Evolutionary conservation across 139 green algal genomes (phyloP).

Genomic region (Ettlia oleoabundans): DNA sequence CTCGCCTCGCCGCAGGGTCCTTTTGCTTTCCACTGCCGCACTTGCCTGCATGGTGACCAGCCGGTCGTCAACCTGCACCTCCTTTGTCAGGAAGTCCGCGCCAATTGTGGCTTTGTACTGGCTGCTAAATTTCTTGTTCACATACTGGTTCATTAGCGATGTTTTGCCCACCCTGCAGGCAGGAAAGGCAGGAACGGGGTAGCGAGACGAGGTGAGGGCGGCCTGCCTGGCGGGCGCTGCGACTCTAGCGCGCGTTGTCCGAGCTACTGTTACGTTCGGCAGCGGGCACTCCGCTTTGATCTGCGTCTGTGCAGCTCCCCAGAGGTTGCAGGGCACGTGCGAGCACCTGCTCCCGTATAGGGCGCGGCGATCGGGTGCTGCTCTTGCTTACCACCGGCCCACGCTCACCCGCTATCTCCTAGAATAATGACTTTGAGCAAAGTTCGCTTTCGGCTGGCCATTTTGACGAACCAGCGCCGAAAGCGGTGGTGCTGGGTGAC

Average conservation of each 20-base stretch:
- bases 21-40: too few relatives aligned
- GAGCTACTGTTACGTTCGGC: too few relatives aligned
- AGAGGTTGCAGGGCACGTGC: too few relatives aligned
- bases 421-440: conserved; percentile 99
- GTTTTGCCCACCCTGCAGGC: conserved; percentile 95
- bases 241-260: too few relatives aligned
- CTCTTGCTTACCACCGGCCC: not conserved
- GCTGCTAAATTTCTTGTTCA: conserved; percentile 99
- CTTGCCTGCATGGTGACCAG: conserved; percentile 95
- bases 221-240: not conserved
- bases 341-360: not conserved
- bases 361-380: not conserved
- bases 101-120: conserved; percentile 99
- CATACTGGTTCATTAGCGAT: conserved; percentile 99
- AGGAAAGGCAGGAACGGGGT: not conserved
- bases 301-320: too few relatives aligned
- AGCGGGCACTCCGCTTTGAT: too few relatives aligned
- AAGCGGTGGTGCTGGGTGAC: too few relatives aligned
- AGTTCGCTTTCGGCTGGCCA: conserved; percentile 61
- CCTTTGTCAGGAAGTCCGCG: conserved; percentile 99
- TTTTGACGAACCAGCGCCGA: too few relatives aligned
- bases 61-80: conserved; percentile 97
- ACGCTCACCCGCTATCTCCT: conserved; percentile 91
- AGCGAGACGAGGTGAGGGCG: not conserved
- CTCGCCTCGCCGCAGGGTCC: too few relatives aligned